These are phyloP conservation scores for Actinomortierella ambigua DNA, from an alignment of 371 early-diverging fungal genomes.

Conservation along the genomic window DNA sequence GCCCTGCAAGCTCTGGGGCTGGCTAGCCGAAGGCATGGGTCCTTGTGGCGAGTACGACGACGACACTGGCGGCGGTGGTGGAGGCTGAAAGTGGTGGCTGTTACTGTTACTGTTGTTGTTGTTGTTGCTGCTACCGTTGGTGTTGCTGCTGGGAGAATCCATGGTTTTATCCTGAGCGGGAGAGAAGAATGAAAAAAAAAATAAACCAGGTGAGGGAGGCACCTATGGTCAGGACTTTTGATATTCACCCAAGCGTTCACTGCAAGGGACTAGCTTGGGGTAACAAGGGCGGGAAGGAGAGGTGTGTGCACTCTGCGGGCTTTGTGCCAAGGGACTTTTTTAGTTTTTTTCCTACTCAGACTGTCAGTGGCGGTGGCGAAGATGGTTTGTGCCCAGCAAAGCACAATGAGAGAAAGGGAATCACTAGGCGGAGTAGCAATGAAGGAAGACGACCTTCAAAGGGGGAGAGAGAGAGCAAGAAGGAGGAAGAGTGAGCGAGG, in stretches of 20 bases:
- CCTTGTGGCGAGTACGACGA: constrained; percentile 4
- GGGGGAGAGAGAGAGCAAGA: not conserved
- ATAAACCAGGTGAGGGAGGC: not conserved
- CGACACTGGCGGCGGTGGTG: not conserved
- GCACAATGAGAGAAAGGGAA: too few species aligned
- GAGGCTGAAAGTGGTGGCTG: constrained; percentile 8
- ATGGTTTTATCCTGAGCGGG: not conserved
- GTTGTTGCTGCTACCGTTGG: constrained; percentile 9
- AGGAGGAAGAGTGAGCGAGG: not conserved
- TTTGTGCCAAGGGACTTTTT: too few species aligned
- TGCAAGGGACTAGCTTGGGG: too few species aligned
- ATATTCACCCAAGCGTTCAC: too few species aligned
- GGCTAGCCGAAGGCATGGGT: not conserved
- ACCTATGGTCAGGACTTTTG: too few species aligned
- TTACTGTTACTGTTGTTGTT: constrained; percentile 13
- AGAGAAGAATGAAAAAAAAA: not conserved
- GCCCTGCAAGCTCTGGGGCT: constrained; percentile 20
- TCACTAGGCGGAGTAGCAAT: too few species aligned
- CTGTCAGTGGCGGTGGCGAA: too few species aligned
- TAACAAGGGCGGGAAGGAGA: too few species aligned
- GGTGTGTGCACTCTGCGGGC: too few species aligned
- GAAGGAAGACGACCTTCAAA: not conserved
- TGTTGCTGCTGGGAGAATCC: constrained; percentile 1
- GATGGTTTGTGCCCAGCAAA: too few species aligned
- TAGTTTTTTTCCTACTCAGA: too few species aligned